These are phyloP conservation scores for Rhizophora apiculata DNA, from an alignment of 345 rosid genomes.

Conservation along the genomic window DNA sequence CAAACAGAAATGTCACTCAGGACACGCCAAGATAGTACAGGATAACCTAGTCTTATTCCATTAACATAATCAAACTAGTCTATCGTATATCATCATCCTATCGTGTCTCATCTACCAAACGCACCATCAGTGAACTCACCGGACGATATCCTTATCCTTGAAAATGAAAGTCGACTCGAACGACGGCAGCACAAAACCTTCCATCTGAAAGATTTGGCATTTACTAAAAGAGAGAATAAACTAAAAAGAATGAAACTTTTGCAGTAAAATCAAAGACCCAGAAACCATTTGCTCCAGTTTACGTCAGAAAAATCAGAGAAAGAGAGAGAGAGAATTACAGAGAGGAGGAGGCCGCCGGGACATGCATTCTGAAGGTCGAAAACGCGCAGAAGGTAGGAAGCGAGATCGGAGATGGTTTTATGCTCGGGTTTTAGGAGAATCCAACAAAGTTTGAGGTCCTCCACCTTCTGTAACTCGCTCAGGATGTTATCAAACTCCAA, in stretches of 20 bases:
- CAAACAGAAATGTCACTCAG: too few relatives aligned
- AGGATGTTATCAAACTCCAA: slow-evolving; percentile 49
- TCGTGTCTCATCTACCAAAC: too few relatives aligned
- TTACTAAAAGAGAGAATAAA: neutral
- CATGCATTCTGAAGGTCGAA: slow-evolving; percentile 63
- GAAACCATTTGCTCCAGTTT: too few relatives aligned
- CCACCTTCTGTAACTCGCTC: slow-evolving; percentile 51
- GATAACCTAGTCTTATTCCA: too few relatives aligned
- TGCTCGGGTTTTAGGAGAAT: slow-evolving; percentile 67
- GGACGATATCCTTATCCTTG: slow-evolving; percentile 70
- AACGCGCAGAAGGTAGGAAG: slow-evolving; percentile 45
- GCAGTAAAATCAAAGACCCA: neutral
- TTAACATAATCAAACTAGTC: too few relatives aligned
- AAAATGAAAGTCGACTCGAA: slow-evolving; percentile 71
- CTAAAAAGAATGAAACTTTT: neutral
- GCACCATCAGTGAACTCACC: slow-evolving; percentile 40
- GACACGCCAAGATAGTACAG: too few relatives aligned
- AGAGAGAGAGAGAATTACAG: slow-evolving; percentile 35
- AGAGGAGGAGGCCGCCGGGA: slow-evolving; percentile 69
- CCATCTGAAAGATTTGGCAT: slow-evolving; percentile 62
- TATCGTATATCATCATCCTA: too few relatives aligned
- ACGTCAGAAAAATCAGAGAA: slow-evolving; percentile 2
- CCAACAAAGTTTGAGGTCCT: slow-evolving; percentile 73
- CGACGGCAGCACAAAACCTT: slow-evolving; percentile 82
- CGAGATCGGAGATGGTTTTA: slow-evolving; percentile 62